Base-by-base conservation (phyloP, 164 flowering plant species). In the Nelumbo lutea region DNA sequence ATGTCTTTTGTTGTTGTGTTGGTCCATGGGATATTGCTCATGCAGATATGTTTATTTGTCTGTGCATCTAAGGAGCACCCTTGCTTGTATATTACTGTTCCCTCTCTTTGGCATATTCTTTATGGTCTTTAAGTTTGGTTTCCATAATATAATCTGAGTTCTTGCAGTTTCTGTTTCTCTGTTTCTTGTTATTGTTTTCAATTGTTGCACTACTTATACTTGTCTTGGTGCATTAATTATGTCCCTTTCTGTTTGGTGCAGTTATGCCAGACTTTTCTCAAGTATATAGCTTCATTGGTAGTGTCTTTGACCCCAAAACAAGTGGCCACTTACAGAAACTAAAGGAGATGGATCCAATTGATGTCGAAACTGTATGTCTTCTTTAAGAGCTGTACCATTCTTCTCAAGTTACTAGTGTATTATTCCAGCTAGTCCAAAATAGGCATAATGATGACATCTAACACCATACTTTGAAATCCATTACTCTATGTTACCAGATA, bases 271-370 rank as follows among this genome's bases (percentile, higher is more conserved):
- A 91, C 75, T 91, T 91, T 77, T 74, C 83, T 65, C 88, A 84
- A 81, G 96, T 91, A 14, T 91, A 91, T 71, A 63, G 79, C 76
- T 91, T 91, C 82, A 86, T 93, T 62, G 97, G 97, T 73, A 87
- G 96, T 77, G 87, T 91, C 61, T 91, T 89, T 79, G 97, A 91
- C 63, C 93, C 93, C 50, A 78, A 83, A 69, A 72, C 75, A 9
- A 79, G 75, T 47, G 88, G 83, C 46, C 97, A 91, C 72, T 70
- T 91, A 83, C 87, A 85, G 73, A 87, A 85, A 70, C 82, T 91
- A 27, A 90, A 85, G 72, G 78, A 75, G 73, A 90, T 91, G 97
- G 93, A 90, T 71, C 90, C 87, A 9, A 85, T 90, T 70, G 83
- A 93, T 79, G 82, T 86, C 74, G 90, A 90, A 77, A 90, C 91